Percentiles rank a stretch among this genome's conserved stretches.
Evolutionary conservation across 495 filamentous ascomycete genomes (phyloP).

Genomic region (Talaromyces stipitatus): DNA sequence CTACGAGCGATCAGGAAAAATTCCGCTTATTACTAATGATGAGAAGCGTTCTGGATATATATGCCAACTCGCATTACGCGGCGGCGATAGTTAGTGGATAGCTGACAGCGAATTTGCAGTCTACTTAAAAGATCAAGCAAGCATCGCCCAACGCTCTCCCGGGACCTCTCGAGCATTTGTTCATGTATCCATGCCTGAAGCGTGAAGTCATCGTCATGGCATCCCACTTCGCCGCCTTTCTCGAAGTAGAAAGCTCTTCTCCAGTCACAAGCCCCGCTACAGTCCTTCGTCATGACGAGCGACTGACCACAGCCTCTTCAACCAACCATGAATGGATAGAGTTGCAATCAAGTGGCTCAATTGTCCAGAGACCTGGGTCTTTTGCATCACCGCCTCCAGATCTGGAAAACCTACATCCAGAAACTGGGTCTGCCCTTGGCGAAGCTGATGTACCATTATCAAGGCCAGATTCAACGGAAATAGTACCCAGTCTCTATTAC

Average conservation of each 20-base stretch:
- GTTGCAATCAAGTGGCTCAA: constrained; percentile 18
- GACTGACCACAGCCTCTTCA: constrained; percentile 15
- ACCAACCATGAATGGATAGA: constrained; percentile 27
- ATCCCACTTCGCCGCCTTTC: constrained; percentile 19
- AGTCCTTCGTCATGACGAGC: constrained; percentile 24
- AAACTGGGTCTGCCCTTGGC: constrained; percentile 25
- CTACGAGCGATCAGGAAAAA: not conserved
- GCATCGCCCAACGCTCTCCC: not conserved
- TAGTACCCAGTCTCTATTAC: constrained; percentile 42
- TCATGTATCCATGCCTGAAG: not conserved
- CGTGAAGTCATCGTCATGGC: constrained; percentile 15
- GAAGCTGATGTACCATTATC: not conserved
- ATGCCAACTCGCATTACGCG: too few species aligned
- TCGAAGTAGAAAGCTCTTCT: constrained; percentile 26
- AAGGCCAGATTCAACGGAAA: constrained; percentile 15
- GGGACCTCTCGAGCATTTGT: not conserved
- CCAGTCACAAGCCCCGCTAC: constrained; percentile 22
- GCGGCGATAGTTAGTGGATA: too few species aligned
- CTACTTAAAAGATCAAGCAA: not conserved
- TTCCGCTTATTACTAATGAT: not conserved
- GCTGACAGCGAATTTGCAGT: not conserved
- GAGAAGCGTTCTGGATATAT: too few species aligned
- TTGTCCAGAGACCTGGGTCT: constrained; percentile 14
- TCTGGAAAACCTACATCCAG: constrained; percentile 37
- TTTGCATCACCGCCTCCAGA: constrained; percentile 7